A percentile compares a stretch with the other conserved stretches of the same genome.
Evolutionary conservation across 1,284 basidiomycete genomes (phyloP).

Genomic region (Spongispora temasekensis): DNA sequence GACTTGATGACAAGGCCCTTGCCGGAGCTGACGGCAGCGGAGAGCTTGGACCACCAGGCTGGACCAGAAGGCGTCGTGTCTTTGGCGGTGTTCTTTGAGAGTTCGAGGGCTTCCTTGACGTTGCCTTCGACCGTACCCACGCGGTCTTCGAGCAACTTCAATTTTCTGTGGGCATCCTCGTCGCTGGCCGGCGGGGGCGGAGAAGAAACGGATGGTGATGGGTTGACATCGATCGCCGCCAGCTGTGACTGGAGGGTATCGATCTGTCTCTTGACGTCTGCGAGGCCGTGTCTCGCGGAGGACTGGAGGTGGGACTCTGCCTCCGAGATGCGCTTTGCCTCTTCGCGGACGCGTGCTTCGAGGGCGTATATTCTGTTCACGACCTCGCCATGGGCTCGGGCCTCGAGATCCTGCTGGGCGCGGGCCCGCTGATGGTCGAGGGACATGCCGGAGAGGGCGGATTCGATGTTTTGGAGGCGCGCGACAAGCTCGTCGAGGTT

Average conservation of each 20-base stretch:
- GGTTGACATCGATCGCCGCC: slow-evolving; percentile 47
- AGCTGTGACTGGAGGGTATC: slow-evolving; percentile 53
- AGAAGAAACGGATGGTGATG: slow-evolving; percentile 10
- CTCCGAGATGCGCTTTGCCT: slow-evolving; percentile 51
- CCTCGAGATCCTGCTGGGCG: slow-evolving; percentile 51
- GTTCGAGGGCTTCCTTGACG: slow-evolving; percentile 69
- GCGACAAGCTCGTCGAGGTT: slow-evolving; percentile 71
- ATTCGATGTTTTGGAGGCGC: slow-evolving; percentile 68
- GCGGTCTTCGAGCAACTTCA: slow-evolving; percentile 61
- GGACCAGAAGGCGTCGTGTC: slow-evolving; percentile 34
- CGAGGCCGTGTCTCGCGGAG: slow-evolving; percentile 47
- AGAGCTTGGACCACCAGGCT: slow-evolving; percentile 52
- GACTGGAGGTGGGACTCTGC: slow-evolving; percentile 53
- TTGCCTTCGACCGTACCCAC: slow-evolving; percentile 66
- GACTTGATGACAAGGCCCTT: slow-evolving; percentile 68
- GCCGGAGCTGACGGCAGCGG: slow-evolving; percentile 41
- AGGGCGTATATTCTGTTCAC: slow-evolving; percentile 52
- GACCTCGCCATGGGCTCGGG: slow-evolving; percentile 51
- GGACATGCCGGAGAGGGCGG: slow-evolving; percentile 56
- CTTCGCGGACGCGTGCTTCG: slow-evolving; percentile 58
- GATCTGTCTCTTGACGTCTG: slow-evolving; percentile 55
- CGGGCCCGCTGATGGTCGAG: slow-evolving; percentile 53
- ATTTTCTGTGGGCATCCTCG: slow-evolving; percentile 56
- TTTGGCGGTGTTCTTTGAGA: slow-evolving; percentile 53
- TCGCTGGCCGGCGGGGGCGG: slow-evolving; percentile 36